phyloP scores from a whole-genome alignment of 176 grass and related monocot genomes.

The Aegilops sharonensis region DNA sequence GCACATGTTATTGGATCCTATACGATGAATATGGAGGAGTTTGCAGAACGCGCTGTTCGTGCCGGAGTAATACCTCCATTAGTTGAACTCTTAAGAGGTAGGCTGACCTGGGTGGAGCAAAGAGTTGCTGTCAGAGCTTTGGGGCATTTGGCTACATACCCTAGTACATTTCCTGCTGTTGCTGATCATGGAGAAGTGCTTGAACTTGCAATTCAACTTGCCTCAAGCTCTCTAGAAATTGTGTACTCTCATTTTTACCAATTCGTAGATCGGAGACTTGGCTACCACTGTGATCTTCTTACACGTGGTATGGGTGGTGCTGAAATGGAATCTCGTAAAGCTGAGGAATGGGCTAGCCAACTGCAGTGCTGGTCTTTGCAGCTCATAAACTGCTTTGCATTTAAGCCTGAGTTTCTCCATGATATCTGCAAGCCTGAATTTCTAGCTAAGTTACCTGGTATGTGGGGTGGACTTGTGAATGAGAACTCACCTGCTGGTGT shows the following conservation, averaged over 20 bases:
- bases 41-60: conserved; percentile 86
- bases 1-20: conserved; percentile 99
- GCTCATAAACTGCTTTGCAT: conserved; percentile 97
- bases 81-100: conserved; percentile 93
- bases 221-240: conserved; percentile 92
- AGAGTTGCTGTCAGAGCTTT: conserved; percentile 94
- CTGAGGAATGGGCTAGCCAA: conserved; percentile 99
- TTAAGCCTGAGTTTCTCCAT: conserved; percentile 91
- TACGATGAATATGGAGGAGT: conserved; percentile 99
- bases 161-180: conserved; percentile 80
- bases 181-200: conserved; percentile 94
- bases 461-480: conserved; percentile 99
- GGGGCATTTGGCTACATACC: conserved; percentile 96
- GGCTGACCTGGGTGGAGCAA: conserved; percentile 99
- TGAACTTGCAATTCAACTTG: conserved; percentile 94
- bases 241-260: conserved; percentile 99
- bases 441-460: conserved; percentile 85
- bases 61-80: conserved; percentile 88
- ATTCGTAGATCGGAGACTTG: conserved; percentile 77
- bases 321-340: conserved; percentile 98
- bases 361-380: conserved; percentile 99
- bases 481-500: conserved; percentile 97
- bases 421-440: conserved; percentile 92
- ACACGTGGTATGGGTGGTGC: conserved; percentile 97
- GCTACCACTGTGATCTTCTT: conserved; percentile 95